These are phyloP conservation scores for Schizothecium vesticola DNA, from an alignment of 495 filamentous ascomycete genomes.

Conservation along the genomic window DNA sequence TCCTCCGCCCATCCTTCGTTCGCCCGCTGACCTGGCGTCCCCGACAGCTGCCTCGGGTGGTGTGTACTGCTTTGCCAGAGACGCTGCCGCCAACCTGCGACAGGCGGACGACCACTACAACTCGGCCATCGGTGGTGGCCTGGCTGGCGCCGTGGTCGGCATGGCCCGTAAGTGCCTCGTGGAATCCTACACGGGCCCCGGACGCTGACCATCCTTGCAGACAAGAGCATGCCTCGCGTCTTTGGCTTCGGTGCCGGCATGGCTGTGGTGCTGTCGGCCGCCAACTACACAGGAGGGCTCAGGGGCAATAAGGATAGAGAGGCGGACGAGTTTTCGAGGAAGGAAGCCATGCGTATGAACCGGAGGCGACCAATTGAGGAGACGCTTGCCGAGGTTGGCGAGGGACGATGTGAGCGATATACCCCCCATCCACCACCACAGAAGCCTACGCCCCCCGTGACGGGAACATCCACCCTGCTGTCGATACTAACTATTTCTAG, in stretches of 20 bases:
- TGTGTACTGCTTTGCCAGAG: constrained; percentile 65
- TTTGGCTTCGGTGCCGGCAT: constrained; percentile 68
- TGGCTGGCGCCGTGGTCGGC: constrained; percentile 36
- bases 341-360: constrained; percentile 68
- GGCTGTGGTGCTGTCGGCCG: constrained; percentile 60
- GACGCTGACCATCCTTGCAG: constrained; percentile 27
- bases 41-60: constrained; percentile 69
- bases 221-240: constrained; percentile 69
- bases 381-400: constrained; percentile 76
- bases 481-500: constrained; percentile 44
- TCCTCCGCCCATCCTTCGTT: background rate
- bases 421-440: background rate
- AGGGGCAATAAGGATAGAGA: constrained; percentile 51
- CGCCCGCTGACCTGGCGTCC: constrained; percentile 22
- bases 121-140: constrained; percentile 34
- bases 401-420: constrained; percentile 70
- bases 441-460: background rate
- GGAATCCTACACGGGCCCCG: background rate
- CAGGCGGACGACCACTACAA: constrained; percentile 41
- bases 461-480: too few relatives aligned
- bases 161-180: constrained; percentile 31
- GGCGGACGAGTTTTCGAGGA: constrained; percentile 75
- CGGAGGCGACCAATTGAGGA: constrained; percentile 73
- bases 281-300: constrained; percentile 71
- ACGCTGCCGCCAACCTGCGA: constrained; percentile 42